phyloP scores from a whole-genome alignment of 2,329 filamentous ascomycete species.

The Pyrenophora graminea region DNA sequence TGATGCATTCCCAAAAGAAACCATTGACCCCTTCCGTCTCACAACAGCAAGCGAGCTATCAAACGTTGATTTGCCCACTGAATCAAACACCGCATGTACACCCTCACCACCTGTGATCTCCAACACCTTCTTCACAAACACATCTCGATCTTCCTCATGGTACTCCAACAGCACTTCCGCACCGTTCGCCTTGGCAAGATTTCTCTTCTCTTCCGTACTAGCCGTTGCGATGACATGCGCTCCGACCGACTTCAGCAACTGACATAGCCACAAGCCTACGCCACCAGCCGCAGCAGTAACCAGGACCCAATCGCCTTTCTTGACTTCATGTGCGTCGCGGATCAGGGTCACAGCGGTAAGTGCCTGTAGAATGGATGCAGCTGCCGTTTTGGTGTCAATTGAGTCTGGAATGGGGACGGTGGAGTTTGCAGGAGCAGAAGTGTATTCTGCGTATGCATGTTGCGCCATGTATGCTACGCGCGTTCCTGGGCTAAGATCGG shows the following conservation, averaged over 20 bases:
- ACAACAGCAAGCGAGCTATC: slow-evolving; percentile 75
- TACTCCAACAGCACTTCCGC: slow-evolving; percentile 76
- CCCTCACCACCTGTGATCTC: slow-evolving; percentile 75
- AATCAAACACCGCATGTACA: slow-evolving; percentile 79
- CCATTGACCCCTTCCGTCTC: slow-evolving; percentile 74
- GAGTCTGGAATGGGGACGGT: slow-evolving; percentile 67
- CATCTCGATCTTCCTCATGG: slow-evolving; percentile 53
- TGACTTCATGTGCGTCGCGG: slow-evolving; percentile 71
- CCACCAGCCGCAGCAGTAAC: slow-evolving; percentile 87
- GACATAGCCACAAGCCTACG: slow-evolving; percentile 70
- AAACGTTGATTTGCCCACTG: slow-evolving; percentile 84
- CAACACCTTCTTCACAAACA: slow-evolving; percentile 57
- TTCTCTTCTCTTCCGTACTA: slow-evolving; percentile 71
- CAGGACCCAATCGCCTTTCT: slow-evolving; percentile 78
- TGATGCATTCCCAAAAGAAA: slow-evolving; percentile 81
- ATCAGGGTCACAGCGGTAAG: slow-evolving; percentile 81
- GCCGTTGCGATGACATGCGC: slow-evolving; percentile 81
- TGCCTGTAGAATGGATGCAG: slow-evolving; percentile 76
- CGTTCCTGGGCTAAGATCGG: slow-evolving; percentile 67
- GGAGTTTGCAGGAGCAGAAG: slow-evolving; percentile 57
- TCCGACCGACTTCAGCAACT: slow-evolving; percentile 73
- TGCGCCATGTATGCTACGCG: slow-evolving; percentile 71
- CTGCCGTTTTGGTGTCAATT: slow-evolving; percentile 65
- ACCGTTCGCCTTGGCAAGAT: slow-evolving; percentile 69
- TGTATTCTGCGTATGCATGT: slow-evolving; percentile 64